Evolutionary conservation across 306 rosid genomes (phyloP), one percentile per base, ranked within the genome.

Genomic region (Aeschynomene evenia): DNA sequence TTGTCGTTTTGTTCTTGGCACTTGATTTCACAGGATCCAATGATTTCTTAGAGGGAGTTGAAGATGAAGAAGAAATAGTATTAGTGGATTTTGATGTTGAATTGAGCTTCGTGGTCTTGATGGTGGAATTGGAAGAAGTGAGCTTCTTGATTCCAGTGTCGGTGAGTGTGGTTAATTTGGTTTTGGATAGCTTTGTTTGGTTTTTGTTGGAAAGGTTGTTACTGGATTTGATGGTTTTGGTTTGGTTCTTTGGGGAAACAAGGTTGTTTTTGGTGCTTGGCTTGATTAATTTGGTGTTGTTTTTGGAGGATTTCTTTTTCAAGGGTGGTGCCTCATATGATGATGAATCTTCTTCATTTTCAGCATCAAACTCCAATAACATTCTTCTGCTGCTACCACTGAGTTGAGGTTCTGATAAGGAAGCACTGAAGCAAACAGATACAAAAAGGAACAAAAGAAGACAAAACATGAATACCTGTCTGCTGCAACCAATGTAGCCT

Each of bases 241-340:
- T 84, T 59, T 84, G 95, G 82, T 83, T 80, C 78, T 88, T 86
- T 1, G 56, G 37, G 2, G 86, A 81, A 40, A 13, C 48, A 4
- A 64, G 58, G 40, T 40, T 48, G 1, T 2, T 59, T 21, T 2
- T 49, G 39, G 48, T 40, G 48, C 16, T 0, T 9, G 83, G 81
- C 49, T 81, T 84, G 60, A 66, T 51, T 8, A 62, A 68, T 37
- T 81, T 81, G 78, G 71, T 85, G 43, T 83, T 83, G 84, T 85
- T 85, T 75, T 87, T 85, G 63, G 79, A 20, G 48, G 89, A 57
- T 60, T 88, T 90, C 68, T 89, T 89, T 48, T 77, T 76, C 10
- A 79, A 12, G 10, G 90, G 80, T 21, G 55, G 81, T 9, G 20
- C 20, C 2, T 49, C 28, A 1, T 0, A 34, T 6, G 51, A 1